Conservation (phyloP, 768 basidiomycete species). For the Amylocystis lapponica region DNA sequence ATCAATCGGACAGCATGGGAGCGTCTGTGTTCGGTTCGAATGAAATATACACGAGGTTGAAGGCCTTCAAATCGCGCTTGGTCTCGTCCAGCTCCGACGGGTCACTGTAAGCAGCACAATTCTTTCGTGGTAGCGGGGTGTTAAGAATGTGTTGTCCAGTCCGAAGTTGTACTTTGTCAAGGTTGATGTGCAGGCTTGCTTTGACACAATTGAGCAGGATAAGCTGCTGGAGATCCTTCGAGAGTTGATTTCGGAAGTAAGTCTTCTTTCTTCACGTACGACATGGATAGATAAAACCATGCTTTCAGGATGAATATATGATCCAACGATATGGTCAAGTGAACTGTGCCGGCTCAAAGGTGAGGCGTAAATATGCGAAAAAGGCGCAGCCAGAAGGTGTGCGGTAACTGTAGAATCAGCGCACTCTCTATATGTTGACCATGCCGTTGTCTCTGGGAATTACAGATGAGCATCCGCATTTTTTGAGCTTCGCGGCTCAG, state of each 20-base stretch:
- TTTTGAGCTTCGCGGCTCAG: slow-evolving; percentile 60
- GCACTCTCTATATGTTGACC: background rate
- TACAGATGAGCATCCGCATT: slow-evolving; percentile 72
- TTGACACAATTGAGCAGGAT: slow-evolving; percentile 91
- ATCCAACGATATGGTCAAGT: slow-evolving; percentile 69
- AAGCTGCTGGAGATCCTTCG: slow-evolving; percentile 76
- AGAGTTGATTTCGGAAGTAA: slow-evolving; percentile 67
- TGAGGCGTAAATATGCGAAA: slow-evolving; percentile 50
- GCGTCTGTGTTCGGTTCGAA: slow-evolving; percentile 80
- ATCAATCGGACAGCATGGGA: slow-evolving; percentile 59
- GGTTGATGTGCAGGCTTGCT: slow-evolving; percentile 92
- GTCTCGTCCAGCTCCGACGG: slow-evolving; percentile 3
- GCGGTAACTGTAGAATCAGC: background rate
- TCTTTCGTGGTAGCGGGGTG: background rate
- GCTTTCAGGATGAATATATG: slow-evolving; percentile 77
- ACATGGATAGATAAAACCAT: too few species aligned
- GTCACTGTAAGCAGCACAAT: background rate
- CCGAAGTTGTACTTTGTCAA: slow-evolving; percentile 94
- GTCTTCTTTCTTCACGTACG: too few species aligned
- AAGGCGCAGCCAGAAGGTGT: slow-evolving; percentile 67
- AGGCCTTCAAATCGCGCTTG: slow-evolving; percentile 57
- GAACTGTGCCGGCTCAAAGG: slow-evolving; percentile 45
- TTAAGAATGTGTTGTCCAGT: slow-evolving; percentile 32
- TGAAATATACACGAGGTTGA: slow-evolving; percentile 74
- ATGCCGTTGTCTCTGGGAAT: background rate